phyloP scores from a whole-genome alignment of 2,329 filamentous ascomycete genomes.

The Trichophyton equinum region DNA sequence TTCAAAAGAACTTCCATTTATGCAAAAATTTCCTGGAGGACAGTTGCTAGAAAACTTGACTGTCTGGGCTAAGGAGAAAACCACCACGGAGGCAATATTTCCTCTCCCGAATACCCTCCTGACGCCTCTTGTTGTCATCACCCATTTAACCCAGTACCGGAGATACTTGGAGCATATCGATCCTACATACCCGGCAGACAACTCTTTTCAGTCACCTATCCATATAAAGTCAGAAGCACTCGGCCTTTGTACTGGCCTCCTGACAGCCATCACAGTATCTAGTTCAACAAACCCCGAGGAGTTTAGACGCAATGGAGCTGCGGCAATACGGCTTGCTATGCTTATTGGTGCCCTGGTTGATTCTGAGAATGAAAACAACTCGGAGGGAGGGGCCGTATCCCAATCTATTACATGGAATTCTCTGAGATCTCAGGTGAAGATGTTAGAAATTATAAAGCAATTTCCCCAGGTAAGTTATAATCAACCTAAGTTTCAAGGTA shows the following conservation, averaged over 20 bases:
- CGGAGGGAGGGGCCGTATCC: slow-evolving; percentile 16
- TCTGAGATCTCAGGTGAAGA: slow-evolving; percentile 12
- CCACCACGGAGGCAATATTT: slow-evolving; percentile 6
- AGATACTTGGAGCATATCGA: slow-evolving; percentile 13
- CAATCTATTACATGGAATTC: slow-evolving; percentile 12
- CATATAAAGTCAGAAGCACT: slow-evolving; percentile 16
- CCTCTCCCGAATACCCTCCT: slow-evolving; percentile 24
- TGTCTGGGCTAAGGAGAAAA: slow-evolving; percentile 12
- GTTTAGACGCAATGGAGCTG: slow-evolving; percentile 26
- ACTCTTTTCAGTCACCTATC: neutral
- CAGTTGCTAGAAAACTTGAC: slow-evolving; percentile 9
- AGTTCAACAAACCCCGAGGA: slow-evolving; percentile 18
- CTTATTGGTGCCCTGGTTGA: slow-evolving; percentile 30
- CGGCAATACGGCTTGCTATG: slow-evolving; percentile 29
- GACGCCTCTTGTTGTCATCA: slow-evolving; percentile 28
- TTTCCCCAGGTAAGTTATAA: slow-evolving; percentile 13
- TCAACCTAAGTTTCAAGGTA: neutral
- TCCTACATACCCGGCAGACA: neutral
- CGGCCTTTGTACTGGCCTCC: slow-evolving; percentile 32
- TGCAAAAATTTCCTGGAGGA: slow-evolving; percentile 8
- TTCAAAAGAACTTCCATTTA: slow-evolving; percentile 10
- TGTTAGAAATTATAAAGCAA: slow-evolving; percentile 14
- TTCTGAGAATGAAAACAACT: slow-evolving; percentile 19
- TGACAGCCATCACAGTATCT: slow-evolving; percentile 29
- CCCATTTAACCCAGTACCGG: slow-evolving; percentile 28